Conservation (phyloP, 768 basidiomycete species). For the Russula abietina region DNA sequence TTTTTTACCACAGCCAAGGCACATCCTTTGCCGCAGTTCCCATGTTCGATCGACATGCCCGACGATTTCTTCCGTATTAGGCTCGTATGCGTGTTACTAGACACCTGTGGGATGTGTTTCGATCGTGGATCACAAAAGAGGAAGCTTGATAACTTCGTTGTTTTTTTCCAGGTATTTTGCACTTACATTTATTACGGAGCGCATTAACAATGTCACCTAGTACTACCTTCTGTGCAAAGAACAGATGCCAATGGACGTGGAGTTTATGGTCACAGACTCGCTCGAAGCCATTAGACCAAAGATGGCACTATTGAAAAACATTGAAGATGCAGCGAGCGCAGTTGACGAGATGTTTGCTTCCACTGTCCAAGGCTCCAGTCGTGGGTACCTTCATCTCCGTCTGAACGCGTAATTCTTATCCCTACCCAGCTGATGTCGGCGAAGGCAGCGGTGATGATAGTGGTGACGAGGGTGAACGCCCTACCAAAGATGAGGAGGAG, state of each 20-base stretch:
- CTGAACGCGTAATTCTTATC: slow-evolving; percentile 21
- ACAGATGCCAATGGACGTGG: slow-evolving; percentile 91
- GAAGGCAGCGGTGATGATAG: slow-evolving; percentile 57
- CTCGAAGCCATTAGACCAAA: slow-evolving; percentile 91
- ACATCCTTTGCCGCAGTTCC: slow-evolving; percentile 72
- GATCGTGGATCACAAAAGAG: slow-evolving; percentile 88
- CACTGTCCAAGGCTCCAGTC: slow-evolving; percentile 53
- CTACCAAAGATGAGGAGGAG: slow-evolving; percentile 53
- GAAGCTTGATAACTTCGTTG: slow-evolving; percentile 88
- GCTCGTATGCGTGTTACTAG: slow-evolving; percentile 85
- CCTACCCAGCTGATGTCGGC: slow-evolving; percentile 28
- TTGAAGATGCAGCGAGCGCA: slow-evolving; percentile 79
- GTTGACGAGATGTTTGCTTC: slow-evolving; percentile 86
- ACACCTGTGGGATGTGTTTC: slow-evolving; percentile 97
- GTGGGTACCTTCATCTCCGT: slow-evolving; percentile 34
- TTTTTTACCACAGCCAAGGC: slow-evolving; percentile 61
- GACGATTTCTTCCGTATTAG: slow-evolving; percentile 96
- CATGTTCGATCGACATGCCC: slow-evolving; percentile 76
- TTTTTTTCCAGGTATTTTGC: slow-evolving; percentile 79
- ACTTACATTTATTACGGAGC: background rate
- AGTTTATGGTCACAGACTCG: slow-evolving; percentile 95
- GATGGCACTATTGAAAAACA: slow-evolving; percentile 56
- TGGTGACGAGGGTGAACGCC: slow-evolving; percentile 42
- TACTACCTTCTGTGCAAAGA: slow-evolving; percentile 90
- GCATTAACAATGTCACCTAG: slow-evolving; percentile 31